Conservation (phyloP, 2,329 filamentous ascomycete species). For the Xylariales sp. region DNA sequence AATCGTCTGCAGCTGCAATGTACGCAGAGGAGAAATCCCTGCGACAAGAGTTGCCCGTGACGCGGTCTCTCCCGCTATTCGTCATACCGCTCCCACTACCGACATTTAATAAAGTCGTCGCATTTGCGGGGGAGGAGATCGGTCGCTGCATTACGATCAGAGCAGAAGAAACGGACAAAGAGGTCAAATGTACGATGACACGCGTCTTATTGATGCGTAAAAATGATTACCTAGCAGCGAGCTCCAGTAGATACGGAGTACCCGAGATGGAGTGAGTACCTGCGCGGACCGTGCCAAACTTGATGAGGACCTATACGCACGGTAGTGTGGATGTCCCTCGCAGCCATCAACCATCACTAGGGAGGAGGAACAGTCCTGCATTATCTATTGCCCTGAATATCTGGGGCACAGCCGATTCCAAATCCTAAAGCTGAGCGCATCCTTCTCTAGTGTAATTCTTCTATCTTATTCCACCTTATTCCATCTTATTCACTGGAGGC, state of each 20-base stretch:
- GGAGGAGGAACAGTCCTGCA: constrained; percentile 24
- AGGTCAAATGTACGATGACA: constrained; percentile 32
- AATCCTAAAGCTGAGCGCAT: constrained; percentile 28
- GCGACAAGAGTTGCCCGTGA: constrained; percentile 14
- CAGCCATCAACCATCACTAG: not conserved
- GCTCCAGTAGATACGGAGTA: constrained; percentile 1
- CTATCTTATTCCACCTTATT: no score
- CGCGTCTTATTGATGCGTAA: constrained; percentile 30
- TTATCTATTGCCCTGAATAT: constrained; percentile 26
- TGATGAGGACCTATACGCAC: constrained; percentile 17
- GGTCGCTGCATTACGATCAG: constrained; percentile 30
- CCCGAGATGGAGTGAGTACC: constrained; percentile 15
- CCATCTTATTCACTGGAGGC: not conserved
- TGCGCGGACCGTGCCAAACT: constrained; percentile 19
- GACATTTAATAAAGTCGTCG: constrained; percentile 30
- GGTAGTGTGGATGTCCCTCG: constrained; percentile 23
- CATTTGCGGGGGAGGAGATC: constrained; percentile 28
- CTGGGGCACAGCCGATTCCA: constrained; percentile 32
- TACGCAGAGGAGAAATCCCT: not conserved
- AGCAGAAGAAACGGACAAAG: constrained; percentile 17
- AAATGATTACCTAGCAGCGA: constrained; percentile 7
- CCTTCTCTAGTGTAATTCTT: not conserved
- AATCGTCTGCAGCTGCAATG: not conserved
- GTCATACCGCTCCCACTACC: constrained; percentile 28
- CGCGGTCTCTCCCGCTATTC: constrained; percentile 15